Evolutionary conservation across 441 rosid genomes (phyloP).

Genomic region (Melastoma candidum): DNA sequence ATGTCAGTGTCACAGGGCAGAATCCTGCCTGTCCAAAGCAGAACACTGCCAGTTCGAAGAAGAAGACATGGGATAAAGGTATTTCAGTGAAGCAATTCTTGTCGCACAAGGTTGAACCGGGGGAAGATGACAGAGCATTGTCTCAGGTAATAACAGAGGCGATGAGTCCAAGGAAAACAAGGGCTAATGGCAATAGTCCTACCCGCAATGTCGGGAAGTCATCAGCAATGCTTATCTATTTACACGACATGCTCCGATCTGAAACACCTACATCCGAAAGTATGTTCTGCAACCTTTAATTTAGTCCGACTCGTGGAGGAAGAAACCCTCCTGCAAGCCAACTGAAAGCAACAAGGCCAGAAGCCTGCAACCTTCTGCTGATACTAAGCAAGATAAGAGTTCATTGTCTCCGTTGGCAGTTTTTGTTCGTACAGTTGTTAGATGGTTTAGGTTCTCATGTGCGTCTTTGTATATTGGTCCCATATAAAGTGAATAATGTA

Average conservation of each 20-base stretch:
- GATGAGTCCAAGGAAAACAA: slow-evolving; percentile 44
- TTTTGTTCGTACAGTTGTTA: too few species aligned
- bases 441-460: too few species aligned
- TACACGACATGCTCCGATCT: slow-evolving; percentile 20
- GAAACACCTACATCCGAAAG: slow-evolving; percentile 40
- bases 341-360: slow-evolving; percentile 24
- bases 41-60: not conserved
- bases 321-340: slow-evolving; percentile 50
- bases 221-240: slow-evolving; percentile 20
- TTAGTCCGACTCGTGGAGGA: slow-evolving; percentile 22
- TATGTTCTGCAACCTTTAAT: slow-evolving; percentile 3
- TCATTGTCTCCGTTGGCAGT: too few species aligned
- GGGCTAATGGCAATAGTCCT: not conserved
- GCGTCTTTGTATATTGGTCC: too few species aligned
- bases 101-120: slow-evolving; percentile 62
- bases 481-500: too few species aligned
- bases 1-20: not conserved
- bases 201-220: slow-evolving; percentile 28
- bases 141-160: slow-evolving; percentile 62
- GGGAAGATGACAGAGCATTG: slow-evolving; percentile 73
- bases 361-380: too few species aligned
- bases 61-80: slow-evolving; percentile 63
- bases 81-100: slow-evolving; percentile 79
- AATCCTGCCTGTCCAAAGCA: too few species aligned
- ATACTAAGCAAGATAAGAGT: too few species aligned